phyloP scores from a whole-genome alignment of 2,329 filamentous ascomycete genomes.

The Aureobasidium leucospermi region DNA sequence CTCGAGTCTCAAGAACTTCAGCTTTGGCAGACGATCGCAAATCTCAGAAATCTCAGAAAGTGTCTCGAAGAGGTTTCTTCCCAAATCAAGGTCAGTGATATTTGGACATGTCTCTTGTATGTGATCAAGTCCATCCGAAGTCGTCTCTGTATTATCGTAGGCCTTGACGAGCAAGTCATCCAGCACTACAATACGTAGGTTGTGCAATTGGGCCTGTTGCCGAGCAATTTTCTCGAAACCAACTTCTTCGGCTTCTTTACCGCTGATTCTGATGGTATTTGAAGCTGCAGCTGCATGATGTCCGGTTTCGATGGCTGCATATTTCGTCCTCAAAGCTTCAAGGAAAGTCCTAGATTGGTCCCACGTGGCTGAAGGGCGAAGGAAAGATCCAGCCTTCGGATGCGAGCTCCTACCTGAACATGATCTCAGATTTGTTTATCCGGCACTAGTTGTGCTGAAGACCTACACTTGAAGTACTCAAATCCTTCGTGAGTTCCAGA shows the following conservation, averaged over 20 bases:
- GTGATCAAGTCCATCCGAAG: not conserved
- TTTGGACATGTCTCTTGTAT: slow-evolving; percentile 44
- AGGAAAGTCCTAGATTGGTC: slow-evolving; percentile 68
- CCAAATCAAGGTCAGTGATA: slow-evolving; percentile 70
- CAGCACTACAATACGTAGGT: slow-evolving; percentile 73
- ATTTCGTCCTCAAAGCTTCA: slow-evolving; percentile 74
- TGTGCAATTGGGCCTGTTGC: slow-evolving; percentile 68
- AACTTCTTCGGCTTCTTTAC: slow-evolving; percentile 84
- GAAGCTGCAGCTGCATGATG: slow-evolving; percentile 21
- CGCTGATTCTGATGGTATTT: slow-evolving; percentile 59
- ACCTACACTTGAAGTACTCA: slow-evolving; percentile 75
- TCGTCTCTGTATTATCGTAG: slow-evolving; percentile 15
- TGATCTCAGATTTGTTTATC: not conserved
- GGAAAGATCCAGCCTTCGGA: slow-evolving; percentile 73
- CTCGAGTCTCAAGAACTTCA: slow-evolving; percentile 66
- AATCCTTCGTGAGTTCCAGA: slow-evolving; percentile 72
- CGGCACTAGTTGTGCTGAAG: no score
- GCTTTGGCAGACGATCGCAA: slow-evolving; percentile 58
- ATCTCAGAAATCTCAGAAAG: slow-evolving; percentile 63
- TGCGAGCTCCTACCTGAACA: slow-evolving; percentile 52
- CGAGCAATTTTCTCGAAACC: slow-evolving; percentile 88
- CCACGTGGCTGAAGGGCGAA: slow-evolving; percentile 65
- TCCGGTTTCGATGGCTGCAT: slow-evolving; percentile 51
- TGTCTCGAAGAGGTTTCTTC: slow-evolving; percentile 69
- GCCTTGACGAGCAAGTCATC: slow-evolving; percentile 52